Percentiles rank a stretch among this genome's conserved stretches.
These are phyloP conservation scores for Carex myosuroides DNA, from an alignment of 176 grass and related monocot species.

Conservation along the genomic window DNA sequence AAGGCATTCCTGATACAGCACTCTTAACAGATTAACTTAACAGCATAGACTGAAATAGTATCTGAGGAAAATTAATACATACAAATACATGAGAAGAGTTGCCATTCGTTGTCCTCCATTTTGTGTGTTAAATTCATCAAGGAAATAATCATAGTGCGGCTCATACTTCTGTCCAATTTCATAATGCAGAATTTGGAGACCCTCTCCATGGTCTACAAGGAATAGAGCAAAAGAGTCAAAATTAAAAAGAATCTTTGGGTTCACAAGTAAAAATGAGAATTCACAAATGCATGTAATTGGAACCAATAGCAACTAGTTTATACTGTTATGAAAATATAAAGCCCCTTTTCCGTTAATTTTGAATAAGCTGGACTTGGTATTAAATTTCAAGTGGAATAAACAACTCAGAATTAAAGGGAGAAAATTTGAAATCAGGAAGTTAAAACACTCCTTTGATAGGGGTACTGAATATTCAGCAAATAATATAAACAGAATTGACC, in stretches of 20 bases:
- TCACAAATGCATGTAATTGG: background rate
- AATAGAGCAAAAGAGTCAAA: background rate
- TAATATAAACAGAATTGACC: background rate
- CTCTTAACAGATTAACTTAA: background rate
- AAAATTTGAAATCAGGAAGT: background rate
- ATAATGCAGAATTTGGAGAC: conserved; percentile 85
- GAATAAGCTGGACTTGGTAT: background rate
- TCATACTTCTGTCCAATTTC: conserved; percentile 98
- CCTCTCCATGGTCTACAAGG: conserved; percentile 70
- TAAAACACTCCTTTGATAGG: too few relatives aligned
- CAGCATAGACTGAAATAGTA: background rate
- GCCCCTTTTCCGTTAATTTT: background rate
- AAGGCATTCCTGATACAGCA: background rate
- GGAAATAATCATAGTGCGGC: conserved; percentile 85
- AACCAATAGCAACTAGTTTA: background rate
- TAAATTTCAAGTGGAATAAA: background rate
- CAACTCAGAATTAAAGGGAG: background rate
- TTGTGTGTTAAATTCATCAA: conserved; percentile 76
- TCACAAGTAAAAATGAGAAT: background rate
- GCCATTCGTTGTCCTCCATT: conserved; percentile 91
- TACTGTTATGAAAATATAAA: background rate
- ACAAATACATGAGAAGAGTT: conserved; percentile 98
- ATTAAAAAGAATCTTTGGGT: background rate
- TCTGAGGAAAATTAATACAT: conserved; percentile 25
- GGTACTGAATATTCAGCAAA: too few relatives aligned